These are phyloP conservation scores for Wilcoxina mikolae DNA, from an alignment of 495 filamentous ascomycete genomes.

Conservation along the genomic window DNA sequence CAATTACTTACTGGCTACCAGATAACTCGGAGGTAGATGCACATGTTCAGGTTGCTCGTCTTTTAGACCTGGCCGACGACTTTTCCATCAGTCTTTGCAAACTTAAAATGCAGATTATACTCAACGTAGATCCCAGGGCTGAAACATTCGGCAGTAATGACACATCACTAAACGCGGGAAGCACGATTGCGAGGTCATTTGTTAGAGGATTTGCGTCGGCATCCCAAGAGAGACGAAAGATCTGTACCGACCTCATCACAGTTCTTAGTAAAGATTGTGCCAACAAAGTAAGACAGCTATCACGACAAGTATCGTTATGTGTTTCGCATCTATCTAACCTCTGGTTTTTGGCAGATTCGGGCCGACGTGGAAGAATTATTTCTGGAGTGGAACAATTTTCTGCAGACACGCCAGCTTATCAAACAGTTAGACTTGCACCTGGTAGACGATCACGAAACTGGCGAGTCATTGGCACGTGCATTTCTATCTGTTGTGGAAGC, in stretches of 20 bases:
- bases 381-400: constrained; percentile 19
- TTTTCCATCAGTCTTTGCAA: constrained; percentile 27
- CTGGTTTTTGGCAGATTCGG: constrained; percentile 17
- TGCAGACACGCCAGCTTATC: constrained; percentile 11
- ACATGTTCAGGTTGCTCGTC: constrained; percentile 25
- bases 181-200: constrained; percentile 21
- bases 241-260: constrained; percentile 23
- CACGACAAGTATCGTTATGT: no score
- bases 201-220: constrained; percentile 25
- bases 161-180: background rate
- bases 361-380: constrained; percentile 25
- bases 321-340: no score
- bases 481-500: constrained; percentile 31
- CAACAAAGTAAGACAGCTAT: background rate
- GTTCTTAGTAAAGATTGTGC: background rate
- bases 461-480: constrained; percentile 21
- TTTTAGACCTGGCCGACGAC: constrained; percentile 26
- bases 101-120: constrained; percentile 28
- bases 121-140: constrained; percentile 2
- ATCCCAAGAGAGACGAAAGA: constrained; percentile 18
- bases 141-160: background rate
- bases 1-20: background rate
- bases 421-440: constrained; percentile 17
- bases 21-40: constrained; percentile 21
- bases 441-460: constrained; percentile 16